Percentiles rank a stretch among this genome's conserved stretches.
Evolutionary conservation across 2,329 filamentous ascomycete species (phyloP).

Genomic region (Penicillium sp.): DNA sequence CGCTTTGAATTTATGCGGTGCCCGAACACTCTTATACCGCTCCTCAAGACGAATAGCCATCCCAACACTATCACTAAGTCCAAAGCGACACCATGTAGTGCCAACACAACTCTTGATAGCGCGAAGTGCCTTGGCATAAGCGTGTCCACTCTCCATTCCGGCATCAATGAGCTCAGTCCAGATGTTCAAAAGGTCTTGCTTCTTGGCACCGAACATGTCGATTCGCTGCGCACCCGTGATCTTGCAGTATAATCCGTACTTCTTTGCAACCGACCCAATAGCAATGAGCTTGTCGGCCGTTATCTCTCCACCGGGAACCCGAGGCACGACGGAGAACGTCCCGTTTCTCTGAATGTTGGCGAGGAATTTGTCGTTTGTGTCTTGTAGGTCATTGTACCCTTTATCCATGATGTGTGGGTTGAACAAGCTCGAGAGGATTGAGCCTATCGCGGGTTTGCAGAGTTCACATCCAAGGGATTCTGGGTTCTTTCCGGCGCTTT

Average conservation of each 20-base stretch:
- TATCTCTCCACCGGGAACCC: constrained; percentile 81
- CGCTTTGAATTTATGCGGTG: constrained; percentile 87
- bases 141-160: constrained; percentile 87
- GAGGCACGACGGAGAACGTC: constrained; percentile 83
- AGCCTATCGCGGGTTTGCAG: constrained; percentile 80
- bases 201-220: constrained; percentile 87
- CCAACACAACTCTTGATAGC: constrained; percentile 93
- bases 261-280: constrained; percentile 79
- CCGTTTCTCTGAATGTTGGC: constrained; percentile 90
- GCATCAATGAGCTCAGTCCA: constrained; percentile 78
- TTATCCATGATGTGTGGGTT: constrained; percentile 79
- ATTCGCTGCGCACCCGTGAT: constrained; percentile 91
- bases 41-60: constrained; percentile 87
- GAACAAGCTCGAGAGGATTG: constrained; percentile 77
- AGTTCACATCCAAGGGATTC: constrained; percentile 77
- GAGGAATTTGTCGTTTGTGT: constrained; percentile 85
- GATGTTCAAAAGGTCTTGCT: constrained; percentile 78
- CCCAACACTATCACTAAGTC: constrained; percentile 84
- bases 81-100: constrained; percentile 86
- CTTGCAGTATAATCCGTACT: constrained; percentile 83
- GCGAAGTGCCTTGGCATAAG: constrained; percentile 82
- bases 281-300: constrained; percentile 80
- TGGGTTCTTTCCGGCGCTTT: constrained; percentile 68
- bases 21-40: constrained; percentile 86
- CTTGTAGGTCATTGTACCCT: constrained; percentile 71